Evolutionary conservation across 2,329 filamentous ascomycete species (phyloP), one percentile per base, ranked within the genome.

Genomic region (Tricladium varicosporioides): DNA sequence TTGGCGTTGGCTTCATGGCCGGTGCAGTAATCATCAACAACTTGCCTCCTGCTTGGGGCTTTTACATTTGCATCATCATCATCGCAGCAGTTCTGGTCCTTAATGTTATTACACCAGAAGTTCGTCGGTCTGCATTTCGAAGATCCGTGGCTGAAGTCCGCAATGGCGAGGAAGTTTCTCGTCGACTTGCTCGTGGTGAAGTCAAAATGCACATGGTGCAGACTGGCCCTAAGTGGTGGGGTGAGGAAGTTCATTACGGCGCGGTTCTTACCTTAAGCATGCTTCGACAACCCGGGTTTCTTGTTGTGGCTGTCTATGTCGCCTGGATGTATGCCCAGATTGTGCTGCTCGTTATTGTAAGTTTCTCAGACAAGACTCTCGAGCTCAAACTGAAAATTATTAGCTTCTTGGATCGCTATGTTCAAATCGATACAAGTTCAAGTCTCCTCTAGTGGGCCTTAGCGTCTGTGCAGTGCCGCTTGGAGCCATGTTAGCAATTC

Each of bases 271-370:
- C 81, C 48, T 70, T 81, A 16, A 83, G 86, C 65, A 92, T 92
- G 88, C 75, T 91, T 51, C 81, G 80, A 40, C 89, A 92, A 68
- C 82, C 86, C 2, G 89, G 89, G 0, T 92, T 92, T 69, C 72
- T 84, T n/a, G 73, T 91, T 31, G 76, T 92, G 67, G 81, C 87
- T 1, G 59, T 89, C n/a, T 92, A 92, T 70, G 76, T 86, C 13
- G 86, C 81, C 5, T 92, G 89, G 89, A 88, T 91, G 47, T 91
- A 92, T 69, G 87, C 86, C 2, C 86, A 92, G 66, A 79, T 91
- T 1, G 86, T 90, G 5, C 75, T 92, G 54, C 78, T 91, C 57
- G 88, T 92, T 58, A 77, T 89, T 56, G 79, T 91, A 57, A 73
- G 77, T 70, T 2, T 5, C 3, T 15, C 14, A 11, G 18, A 16